Base-by-base conservation (phyloP, 2,329 filamentous ascomycete genomes). In the Ustilaginoidea virens region DNA sequence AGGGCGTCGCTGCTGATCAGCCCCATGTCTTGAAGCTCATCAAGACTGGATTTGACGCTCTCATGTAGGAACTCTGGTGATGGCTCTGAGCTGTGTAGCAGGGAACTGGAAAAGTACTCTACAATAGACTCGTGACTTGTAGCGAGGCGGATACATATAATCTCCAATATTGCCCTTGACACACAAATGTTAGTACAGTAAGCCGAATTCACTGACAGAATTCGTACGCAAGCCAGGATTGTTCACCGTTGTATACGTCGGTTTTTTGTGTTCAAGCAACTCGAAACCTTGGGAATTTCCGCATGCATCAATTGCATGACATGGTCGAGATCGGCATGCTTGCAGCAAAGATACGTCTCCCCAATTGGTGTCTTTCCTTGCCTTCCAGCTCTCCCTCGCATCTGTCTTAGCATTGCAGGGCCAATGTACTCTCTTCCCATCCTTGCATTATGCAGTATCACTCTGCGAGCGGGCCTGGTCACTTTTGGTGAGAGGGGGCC, bases 361-460 rank as follows among this genome's bases (percentile, higher is more conserved):
- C 80, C 80, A 26, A 80, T 57, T 28, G 80, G 75, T 31, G 81
- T 77, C 43, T 82, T 85, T 27, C 80, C 80, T 50, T 83, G 83
- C 30, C 80, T 66, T 5, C 80, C 80, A 13, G 80, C 80, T 35
- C 80, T 66, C 3, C 80, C 80, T 44, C 78, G 69, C 80, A 85
- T 86, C 51, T 86, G 80, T 27, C 78, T 69, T 49, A 86, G 58
- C 74, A 86, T 80, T 4, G 79, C 73, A 9, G 80, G 79, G 0
- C 77, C 79, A n/a, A 85, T 69, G 27, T 83, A 57, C 25, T 83
- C 77, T 29, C 74, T 64, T 1, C 80, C 80, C 76, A 85, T 83
- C 23, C 74, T 66, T 17, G 75, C 78, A 36, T 72, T 76, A 44
- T 82, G 78, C 16, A 81, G 61, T 33, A 86, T 81, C 1, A 86